phyloP scores from a whole-genome alignment of 1,284 basidiomycete genomes.

The Coriolopsis trogii region DNA sequence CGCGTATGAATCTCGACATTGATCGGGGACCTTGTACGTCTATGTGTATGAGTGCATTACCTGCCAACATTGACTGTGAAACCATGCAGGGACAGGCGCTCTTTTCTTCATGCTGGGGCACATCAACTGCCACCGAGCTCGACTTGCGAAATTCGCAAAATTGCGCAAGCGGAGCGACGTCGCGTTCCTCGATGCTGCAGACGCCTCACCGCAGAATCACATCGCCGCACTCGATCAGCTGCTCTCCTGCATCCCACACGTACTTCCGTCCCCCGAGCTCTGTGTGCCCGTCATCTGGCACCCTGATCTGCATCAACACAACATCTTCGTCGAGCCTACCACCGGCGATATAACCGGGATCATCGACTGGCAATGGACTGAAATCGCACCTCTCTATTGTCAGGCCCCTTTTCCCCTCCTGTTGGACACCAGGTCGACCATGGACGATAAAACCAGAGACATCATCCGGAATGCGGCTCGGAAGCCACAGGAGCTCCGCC shows the following conservation, averaged over 20 bases:
- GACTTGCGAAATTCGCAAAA: neutral
- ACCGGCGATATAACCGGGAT: conserved; percentile 25
- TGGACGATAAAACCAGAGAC: neutral
- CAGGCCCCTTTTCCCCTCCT: conserved; percentile 3
- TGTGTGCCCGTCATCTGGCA: conserved; percentile 35
- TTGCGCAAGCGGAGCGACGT: neutral
- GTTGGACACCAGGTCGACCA: neutral
- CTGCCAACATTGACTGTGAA: neutral
- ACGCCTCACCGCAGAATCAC: neutral
- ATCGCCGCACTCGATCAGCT: conserved; percentile 11
- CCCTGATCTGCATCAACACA: conserved; percentile 33
- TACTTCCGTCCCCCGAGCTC: conserved; percentile 5
- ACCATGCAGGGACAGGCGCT: conserved; percentile 9
- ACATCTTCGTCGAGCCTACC: conserved; percentile 31
- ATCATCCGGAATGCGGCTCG: too few relatives aligned
- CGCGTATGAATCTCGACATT: conserved; percentile 21
- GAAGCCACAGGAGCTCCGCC: too few relatives aligned
- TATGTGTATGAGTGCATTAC: neutral
- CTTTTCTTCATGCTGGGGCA: conserved; percentile 9
- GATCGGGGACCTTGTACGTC: conserved; percentile 35
- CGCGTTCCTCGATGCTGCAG: neutral
- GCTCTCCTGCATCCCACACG: conserved; percentile 7
- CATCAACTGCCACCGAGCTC: conserved; percentile 1
- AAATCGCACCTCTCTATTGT: conserved; percentile 7
- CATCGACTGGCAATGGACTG: conserved; percentile 36